Conservation (phyloP, 1,284 basidiomycete species). For the Rhodotorula sp. region DNA sequence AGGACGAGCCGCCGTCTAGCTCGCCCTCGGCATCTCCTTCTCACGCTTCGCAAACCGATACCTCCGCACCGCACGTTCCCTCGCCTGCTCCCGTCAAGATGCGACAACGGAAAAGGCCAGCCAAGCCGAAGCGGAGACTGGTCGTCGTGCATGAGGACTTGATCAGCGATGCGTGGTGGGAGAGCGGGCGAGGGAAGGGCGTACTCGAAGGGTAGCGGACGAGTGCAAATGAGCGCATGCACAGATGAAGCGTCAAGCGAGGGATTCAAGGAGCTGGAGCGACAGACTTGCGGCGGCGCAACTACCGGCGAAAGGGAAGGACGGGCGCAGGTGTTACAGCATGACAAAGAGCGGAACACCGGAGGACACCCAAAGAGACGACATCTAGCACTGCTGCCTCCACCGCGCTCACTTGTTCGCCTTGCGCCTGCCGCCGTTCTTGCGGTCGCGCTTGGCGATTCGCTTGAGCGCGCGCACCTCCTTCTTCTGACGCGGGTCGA, state of each 20-base stretch:
- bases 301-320: not conserved
- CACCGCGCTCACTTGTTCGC: conserved; percentile 9
- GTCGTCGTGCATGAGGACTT: conserved; percentile 73
- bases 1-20: not conserved
- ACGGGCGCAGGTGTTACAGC: not conserved
- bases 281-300: not conserved
- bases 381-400: not conserved
- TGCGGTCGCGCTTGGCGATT: conserved; percentile 44
- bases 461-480: conserved; percentile 44
- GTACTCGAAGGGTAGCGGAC: conserved; percentile 7
- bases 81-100: conserved; percentile 19
- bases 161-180: conserved; percentile 78
- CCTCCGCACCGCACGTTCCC: conserved; percentile 34
- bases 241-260: too few species aligned
- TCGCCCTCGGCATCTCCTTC: not conserved
- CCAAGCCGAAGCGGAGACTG: conserved; percentile 52
- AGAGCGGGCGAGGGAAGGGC: conserved; percentile 49
- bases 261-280: too few species aligned
- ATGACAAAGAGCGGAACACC: not conserved
- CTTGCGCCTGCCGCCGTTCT: conserved; percentile 41
- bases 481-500: conserved; percentile 57
- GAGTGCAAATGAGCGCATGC: not conserved
- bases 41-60: not conserved
- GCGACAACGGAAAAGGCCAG: conserved; percentile 17
- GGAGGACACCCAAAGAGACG: not conserved